These are phyloP conservation scores for Geotrichum fermentans DNA, from an alignment of 1,139 yeast genomes.

Conservation along the genomic window DNA sequence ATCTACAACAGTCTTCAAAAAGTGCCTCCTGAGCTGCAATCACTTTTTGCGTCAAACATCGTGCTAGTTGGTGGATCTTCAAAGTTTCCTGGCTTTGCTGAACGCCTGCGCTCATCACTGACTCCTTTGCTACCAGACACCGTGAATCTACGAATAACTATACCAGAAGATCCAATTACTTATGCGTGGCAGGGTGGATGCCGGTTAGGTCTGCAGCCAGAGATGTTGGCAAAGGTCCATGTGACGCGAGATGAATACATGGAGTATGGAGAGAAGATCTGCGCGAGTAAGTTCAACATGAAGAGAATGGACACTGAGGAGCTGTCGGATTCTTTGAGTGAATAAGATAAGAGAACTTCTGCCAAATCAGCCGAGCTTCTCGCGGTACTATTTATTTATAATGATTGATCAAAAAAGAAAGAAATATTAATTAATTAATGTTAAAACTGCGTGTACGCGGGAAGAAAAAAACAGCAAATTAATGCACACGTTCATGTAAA, in stretches of 20 bases:
- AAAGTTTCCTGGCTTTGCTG: constrained; percentile 60
- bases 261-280: constrained; percentile 65
- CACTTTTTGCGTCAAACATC: constrained; percentile 75
- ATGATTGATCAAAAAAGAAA: too few species aligned
- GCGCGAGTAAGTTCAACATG: constrained; percentile 25
- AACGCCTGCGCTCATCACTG: constrained; percentile 46
- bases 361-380: too few species aligned
- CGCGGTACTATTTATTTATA: too few species aligned
- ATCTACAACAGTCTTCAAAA: constrained; percentile 65
- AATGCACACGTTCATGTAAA: constrained; percentile 15
- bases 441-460: neutral
- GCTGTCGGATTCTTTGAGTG: neutral
- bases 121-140: constrained; percentile 36
- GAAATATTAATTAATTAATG: neutral
- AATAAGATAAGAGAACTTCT: too few species aligned
- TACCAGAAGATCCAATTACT: constrained; percentile 42
- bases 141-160: constrained; percentile 45
- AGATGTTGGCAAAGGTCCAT: constrained; percentile 48
- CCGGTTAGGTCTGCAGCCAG: constrained; percentile 49
- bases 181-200: constrained; percentile 58
- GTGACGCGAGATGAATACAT: constrained; percentile 74
- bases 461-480: neutral
- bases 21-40: constrained; percentile 70
- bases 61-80: constrained; percentile 80
- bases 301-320: constrained; percentile 14